Percentiles rank a stretch among this genome's conserved stretches.
Evolutionary conservation across 2,329 filamentous ascomycete genomes (phyloP).

Genomic region (Stachybotrys elegans): DNA sequence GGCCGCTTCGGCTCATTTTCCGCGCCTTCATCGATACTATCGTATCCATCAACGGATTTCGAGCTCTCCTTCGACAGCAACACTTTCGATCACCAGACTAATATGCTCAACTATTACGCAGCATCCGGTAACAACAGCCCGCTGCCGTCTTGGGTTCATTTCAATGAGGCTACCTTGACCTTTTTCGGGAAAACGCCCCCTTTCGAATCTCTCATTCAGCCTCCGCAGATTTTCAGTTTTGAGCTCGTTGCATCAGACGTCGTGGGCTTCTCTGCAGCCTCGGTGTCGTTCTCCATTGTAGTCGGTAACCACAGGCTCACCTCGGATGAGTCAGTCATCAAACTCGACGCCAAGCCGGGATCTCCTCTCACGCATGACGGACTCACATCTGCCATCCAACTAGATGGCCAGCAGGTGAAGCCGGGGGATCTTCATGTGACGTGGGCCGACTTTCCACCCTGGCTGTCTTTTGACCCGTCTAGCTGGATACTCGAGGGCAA

Average conservation of each 20-base stretch:
- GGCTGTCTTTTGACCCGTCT: constrained; percentile 61
- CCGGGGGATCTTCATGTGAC: constrained; percentile 48
- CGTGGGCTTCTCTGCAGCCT: constrained; percentile 66
- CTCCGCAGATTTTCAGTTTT: constrained; percentile 68
- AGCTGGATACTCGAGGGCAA: constrained; percentile 62
- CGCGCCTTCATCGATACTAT: constrained; percentile 53
- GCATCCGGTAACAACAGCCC: constrained; percentile 74
- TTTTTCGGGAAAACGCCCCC: constrained; percentile 70
- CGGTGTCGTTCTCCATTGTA: constrained; percentile 63
- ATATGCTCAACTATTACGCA: constrained; percentile 67
- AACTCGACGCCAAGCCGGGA: constrained; percentile 52
- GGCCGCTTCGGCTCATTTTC: constrained; percentile 53
- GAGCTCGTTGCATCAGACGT: constrained; percentile 74
- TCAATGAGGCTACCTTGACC: constrained; percentile 56
- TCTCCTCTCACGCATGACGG: constrained; percentile 45
- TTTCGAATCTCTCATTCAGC: constrained; percentile 55
- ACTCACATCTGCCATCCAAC: constrained; percentile 44
- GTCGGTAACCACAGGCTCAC: constrained; percentile 67
- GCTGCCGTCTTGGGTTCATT: constrained; percentile 79
- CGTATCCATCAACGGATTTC: constrained; percentile 49
- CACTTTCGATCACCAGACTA: constrained; percentile 57
- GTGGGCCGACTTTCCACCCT: constrained; percentile 52
- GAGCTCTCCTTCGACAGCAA: constrained; percentile 46
- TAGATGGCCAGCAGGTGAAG: constrained; percentile 51
- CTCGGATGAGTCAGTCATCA: constrained; percentile 52